Evolutionary conservation across 2,329 filamentous ascomycete genomes (phyloP), one percentile per base, ranked within the genome.

Genomic region (Ceratocystis lukuohia): DNA sequence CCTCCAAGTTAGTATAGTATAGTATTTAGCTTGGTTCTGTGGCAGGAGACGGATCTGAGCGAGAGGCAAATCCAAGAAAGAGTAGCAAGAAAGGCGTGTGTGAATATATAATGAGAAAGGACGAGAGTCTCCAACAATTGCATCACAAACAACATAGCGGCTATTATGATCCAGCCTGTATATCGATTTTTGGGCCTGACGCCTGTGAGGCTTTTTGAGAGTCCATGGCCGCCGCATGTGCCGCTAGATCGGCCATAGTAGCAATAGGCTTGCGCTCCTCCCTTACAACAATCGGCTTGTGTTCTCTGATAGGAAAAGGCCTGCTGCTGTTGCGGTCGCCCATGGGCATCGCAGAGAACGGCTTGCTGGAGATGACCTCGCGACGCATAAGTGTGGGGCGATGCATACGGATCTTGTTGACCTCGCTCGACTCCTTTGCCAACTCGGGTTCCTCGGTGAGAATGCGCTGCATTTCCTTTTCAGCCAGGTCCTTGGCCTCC

Each of bases 401-500:
- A 68, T 79, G 80, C 50, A 78, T 81, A 57, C 82, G 76, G 17
- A 76, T 72, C 72, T 78, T 80, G 44, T 71, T 71, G 48, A 76
- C 71, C 37, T 79, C 78, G 15, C 70, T 71, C 3, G 71, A 70
- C 66, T 77, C 76, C 62, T 75, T 75, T 50, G 76, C 74, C 20
- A 76, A 69, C 50, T 78, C 77, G 0, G 80, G 77, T 66, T 82
- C 80, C 68, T 87, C 82, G 15, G 78, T 77, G 66, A 78, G 72
- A 22, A 85, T 73, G 28, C 82, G 81, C 64, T 81, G 79, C 69
- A 84, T 80, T 74, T 89, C 85, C 64, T 79, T 79, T 53, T 78
- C 78, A 17, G 87, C 84, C 65, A 84, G 76, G 41, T 82, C 81
- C 63, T 85, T 78, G 0, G 91, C 84, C 66, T 86, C 81, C 7